phyloP scores from a whole-genome alignment of 306 rosid genomes.

The Acacia acuminata region DNA sequence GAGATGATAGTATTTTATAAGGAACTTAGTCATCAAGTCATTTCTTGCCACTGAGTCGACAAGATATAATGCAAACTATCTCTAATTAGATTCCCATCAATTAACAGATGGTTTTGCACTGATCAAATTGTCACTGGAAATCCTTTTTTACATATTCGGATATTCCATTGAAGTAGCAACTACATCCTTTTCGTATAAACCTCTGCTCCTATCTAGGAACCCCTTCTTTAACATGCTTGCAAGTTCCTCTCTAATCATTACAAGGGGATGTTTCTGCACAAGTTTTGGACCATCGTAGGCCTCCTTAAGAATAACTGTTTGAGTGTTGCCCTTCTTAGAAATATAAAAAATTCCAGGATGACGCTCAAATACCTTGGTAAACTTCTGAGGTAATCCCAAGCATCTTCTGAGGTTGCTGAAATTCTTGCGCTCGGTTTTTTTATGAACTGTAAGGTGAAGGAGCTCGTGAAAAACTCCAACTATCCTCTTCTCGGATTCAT shows the following conservation, averaged over 20 bases:
- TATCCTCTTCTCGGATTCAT: slow-evolving; percentile 82
- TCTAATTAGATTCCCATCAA: no score
- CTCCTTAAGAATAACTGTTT: slow-evolving; percentile 84
- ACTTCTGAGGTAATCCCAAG: slow-evolving; percentile 76
- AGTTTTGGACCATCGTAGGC: slow-evolving; percentile 62
- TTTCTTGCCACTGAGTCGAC: no score
- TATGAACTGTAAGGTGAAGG: slow-evolving; percentile 77
- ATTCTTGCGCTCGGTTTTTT: slow-evolving; percentile 83
- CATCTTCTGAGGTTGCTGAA: slow-evolving; percentile 85
- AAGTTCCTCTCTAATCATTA: slow-evolving; percentile 63
- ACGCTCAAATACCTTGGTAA: slow-evolving; percentile 89
- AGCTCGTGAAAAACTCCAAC: slow-evolving; percentile 96
- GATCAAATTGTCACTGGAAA: no score
- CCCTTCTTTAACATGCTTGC: slow-evolving; percentile 56
- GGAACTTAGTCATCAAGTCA: no score
- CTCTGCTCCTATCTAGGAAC: slow-evolving; percentile 65
- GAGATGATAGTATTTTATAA: no score
- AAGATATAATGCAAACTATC: no score
- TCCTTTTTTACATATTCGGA: no score
- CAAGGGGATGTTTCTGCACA: slow-evolving; percentile 61
- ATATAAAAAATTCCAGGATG: slow-evolving; percentile 92
- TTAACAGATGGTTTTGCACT: no score
- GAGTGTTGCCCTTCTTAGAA: slow-evolving; percentile 72
- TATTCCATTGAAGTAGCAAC: slow-evolving; percentile 33
- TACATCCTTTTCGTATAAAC: slow-evolving; percentile 47